Conservation (phyloP, 1,139 yeast species). For the Meyerozyma elateridarum region DNA sequence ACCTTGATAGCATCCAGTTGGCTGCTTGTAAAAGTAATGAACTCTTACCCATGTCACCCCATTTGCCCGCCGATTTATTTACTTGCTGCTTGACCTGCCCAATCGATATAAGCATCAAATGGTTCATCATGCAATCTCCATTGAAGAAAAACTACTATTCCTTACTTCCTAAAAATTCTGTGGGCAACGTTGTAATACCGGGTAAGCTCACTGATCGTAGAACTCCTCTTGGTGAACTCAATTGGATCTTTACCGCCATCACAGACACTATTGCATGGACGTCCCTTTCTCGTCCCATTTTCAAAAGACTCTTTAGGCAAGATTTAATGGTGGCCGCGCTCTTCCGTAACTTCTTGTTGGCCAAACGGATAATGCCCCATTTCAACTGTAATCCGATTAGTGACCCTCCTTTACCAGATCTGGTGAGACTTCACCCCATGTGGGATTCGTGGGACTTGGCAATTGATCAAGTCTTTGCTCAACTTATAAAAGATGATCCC, state of each 20-base stretch:
- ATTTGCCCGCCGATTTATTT: slow-evolving; percentile 91
- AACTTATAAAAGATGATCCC: slow-evolving; percentile 40
- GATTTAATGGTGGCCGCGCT: slow-evolving; percentile 96
- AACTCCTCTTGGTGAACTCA: slow-evolving; percentile 92
- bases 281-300: slow-evolving; percentile 77
- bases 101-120: slow-evolving; percentile 85
- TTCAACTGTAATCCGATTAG: slow-evolving; percentile 93
- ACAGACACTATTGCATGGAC: slow-evolving; percentile 99
- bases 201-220: slow-evolving; percentile 90
- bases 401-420: slow-evolving; percentile 87
- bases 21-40: slow-evolving; percentile 93
- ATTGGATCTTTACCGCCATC: slow-evolving; percentile 97
- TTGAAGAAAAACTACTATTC: slow-evolving; percentile 58
- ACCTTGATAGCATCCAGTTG: slow-evolving; percentile 83
- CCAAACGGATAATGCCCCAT: slow-evolving; percentile 91
- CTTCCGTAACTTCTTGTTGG: slow-evolving; percentile 85
- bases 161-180: slow-evolving; percentile 44
- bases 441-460: slow-evolving; percentile 99
- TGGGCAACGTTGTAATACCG: slow-evolving; percentile 70
- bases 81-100: slow-evolving; percentile 96
- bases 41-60: slow-evolving; percentile 87
- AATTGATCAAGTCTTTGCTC: slow-evolving; percentile 85
- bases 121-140: slow-evolving; percentile 87
- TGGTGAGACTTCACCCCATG: slow-evolving; percentile 78
- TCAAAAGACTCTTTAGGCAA: slow-evolving; percentile 87